Evolutionary conservation across 2,329 filamentous ascomycete species (phyloP).

Genomic region (Pseudopyricularia cyperi): DNA sequence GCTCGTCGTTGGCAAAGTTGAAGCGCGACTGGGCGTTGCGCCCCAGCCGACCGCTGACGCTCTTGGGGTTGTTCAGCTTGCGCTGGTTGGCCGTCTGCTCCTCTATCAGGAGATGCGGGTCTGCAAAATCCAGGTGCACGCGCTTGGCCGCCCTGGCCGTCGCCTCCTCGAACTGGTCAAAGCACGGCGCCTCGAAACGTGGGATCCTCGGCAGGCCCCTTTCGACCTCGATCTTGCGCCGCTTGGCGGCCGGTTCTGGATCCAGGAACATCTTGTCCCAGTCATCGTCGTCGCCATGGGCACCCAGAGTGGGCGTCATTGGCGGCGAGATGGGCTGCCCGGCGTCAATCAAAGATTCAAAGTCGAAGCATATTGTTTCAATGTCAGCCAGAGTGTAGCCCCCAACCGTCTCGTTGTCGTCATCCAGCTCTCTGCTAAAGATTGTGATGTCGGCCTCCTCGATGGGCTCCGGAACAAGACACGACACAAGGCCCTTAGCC

Average conservation of each 20-base stretch:
- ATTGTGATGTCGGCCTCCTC: conserved; percentile 31
- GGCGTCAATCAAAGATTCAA: conserved; percentile 49
- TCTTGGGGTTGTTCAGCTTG: conserved; percentile 47
- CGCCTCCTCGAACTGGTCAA: conserved; percentile 68
- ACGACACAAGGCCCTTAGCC: conserved; percentile 31
- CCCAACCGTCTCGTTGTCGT: conserved; percentile 51
- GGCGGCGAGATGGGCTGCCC: conserved; percentile 10
- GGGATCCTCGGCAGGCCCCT: conserved; percentile 42
- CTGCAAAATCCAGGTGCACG: conserved; percentile 75
- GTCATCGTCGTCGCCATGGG: conserved; percentile 27
- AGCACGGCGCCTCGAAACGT: conserved; percentile 51
- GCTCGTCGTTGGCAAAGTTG: conserved; percentile 92
- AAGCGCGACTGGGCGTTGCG: conserved; percentile 70
- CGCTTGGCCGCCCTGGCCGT: conserved; percentile 64
- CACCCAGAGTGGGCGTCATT: conserved; percentile 16
- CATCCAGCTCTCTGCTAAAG: conserved; percentile 17
- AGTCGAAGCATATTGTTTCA: conserved; percentile 75
- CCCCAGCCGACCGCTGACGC: conserved; percentile 55
- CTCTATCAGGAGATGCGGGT: conserved; percentile 76
- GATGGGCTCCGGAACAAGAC: conserved; percentile 23
- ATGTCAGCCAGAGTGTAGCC: conserved; percentile 72
- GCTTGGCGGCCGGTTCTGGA: conserved; percentile 41
- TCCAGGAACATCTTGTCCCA: conserved; percentile 50
- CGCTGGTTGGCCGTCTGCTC: conserved; percentile 49
- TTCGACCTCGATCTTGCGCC: conserved; percentile 43